phyloP scores from a whole-genome alignment of 2,329 filamentous ascomycete species.

The Penicillium sp. region DNA sequence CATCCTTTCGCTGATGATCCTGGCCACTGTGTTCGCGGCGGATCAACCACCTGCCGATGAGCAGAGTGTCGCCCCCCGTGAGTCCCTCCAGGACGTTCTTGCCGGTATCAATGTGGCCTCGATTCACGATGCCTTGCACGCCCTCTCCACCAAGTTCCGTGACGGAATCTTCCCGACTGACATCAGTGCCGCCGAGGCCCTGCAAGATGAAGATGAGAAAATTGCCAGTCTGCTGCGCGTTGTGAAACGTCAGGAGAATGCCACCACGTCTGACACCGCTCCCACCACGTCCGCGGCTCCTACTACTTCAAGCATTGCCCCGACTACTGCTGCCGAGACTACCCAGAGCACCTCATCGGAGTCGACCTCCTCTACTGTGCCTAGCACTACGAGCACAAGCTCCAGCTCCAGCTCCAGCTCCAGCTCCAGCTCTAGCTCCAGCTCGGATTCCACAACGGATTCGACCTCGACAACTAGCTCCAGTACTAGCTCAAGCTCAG shows the following conservation, averaged over 20 bases:
- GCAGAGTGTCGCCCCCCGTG: constrained; percentile 11
- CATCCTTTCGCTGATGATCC: constrained; percentile 26
- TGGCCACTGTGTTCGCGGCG: constrained; percentile 25
- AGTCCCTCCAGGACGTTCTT: constrained; percentile 55
- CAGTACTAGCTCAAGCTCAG: constrained; percentile 5
- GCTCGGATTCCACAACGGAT: constrained; percentile 24
- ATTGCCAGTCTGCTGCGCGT: constrained; percentile 63
- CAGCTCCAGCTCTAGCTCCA: constrained; percentile 22
- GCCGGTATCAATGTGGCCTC: constrained; percentile 57
- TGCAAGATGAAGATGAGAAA: constrained; percentile 60
- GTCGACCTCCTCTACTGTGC: not conserved
- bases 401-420: constrained; percentile 7
- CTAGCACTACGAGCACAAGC: constrained; percentile 1
- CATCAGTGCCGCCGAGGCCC: constrained; percentile 60
- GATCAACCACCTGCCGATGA: constrained; percentile 16
- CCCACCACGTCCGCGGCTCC: constrained; percentile 12
- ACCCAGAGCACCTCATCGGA: constrained; percentile 11
- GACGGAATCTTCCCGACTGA: constrained; percentile 68
- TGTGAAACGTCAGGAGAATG: constrained; percentile 57
- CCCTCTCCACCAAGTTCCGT: constrained; percentile 62
- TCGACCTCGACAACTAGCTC: not conserved
- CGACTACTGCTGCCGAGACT: constrained; percentile 13
- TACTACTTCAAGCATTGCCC: constrained; percentile 13
- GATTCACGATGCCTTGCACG: constrained; percentile 66
- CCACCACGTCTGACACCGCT: constrained; percentile 18